These are phyloP conservation scores for Cryptococcus sp. DNA, from an alignment of 1,284 basidiomycete genomes.

Conservation along the genomic window DNA sequence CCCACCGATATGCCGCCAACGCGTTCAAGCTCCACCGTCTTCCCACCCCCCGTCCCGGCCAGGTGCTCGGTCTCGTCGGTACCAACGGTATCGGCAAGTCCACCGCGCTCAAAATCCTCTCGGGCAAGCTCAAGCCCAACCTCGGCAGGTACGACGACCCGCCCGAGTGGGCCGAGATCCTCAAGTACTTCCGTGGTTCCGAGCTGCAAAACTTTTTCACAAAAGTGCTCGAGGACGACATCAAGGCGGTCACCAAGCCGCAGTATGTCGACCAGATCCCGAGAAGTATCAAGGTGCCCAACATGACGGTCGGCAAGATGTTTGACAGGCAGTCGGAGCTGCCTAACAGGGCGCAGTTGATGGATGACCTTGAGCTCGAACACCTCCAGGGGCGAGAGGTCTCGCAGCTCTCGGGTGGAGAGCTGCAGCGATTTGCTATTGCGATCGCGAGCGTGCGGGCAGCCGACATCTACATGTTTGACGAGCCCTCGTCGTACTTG, in stretches of 20 bases:
- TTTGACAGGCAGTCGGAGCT: constrained; percentile 61
- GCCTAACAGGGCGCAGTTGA: constrained; percentile 70
- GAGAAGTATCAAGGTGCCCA: constrained; percentile 79
- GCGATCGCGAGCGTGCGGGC: constrained; percentile 62
- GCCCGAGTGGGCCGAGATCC: constrained; percentile 95
- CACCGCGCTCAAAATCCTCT: constrained; percentile 90
- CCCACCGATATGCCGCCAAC: constrained; percentile 95
- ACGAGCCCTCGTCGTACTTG: constrained; percentile 95
- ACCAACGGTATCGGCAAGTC: constrained; percentile 99
- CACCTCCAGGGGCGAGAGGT: constrained; percentile 81
- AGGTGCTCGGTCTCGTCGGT: constrained; percentile 91
- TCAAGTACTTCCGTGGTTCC: constrained; percentile 95
- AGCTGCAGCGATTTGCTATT: constrained; percentile 86
- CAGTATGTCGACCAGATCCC: constrained; percentile 99
- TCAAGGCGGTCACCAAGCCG: constrained; percentile 96
- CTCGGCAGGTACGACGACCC: constrained; percentile 60
- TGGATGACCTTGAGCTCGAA: constrained; percentile 77
- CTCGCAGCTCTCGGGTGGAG: constrained; percentile 83
- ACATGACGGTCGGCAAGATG: constrained; percentile 80
- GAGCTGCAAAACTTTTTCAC: constrained; percentile 98
- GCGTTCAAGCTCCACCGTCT: constrained; percentile 96
- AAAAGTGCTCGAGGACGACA: constrained; percentile 94
- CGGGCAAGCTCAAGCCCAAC: constrained; percentile 86
- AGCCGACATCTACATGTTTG: constrained; percentile 68
- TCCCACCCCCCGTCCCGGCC: constrained; percentile 89